Evolutionary conservation across 2,329 filamentous ascomycete genomes (phyloP), one percentile per base, ranked within the genome.

Genomic region (Penicillium polonicum): DNA sequence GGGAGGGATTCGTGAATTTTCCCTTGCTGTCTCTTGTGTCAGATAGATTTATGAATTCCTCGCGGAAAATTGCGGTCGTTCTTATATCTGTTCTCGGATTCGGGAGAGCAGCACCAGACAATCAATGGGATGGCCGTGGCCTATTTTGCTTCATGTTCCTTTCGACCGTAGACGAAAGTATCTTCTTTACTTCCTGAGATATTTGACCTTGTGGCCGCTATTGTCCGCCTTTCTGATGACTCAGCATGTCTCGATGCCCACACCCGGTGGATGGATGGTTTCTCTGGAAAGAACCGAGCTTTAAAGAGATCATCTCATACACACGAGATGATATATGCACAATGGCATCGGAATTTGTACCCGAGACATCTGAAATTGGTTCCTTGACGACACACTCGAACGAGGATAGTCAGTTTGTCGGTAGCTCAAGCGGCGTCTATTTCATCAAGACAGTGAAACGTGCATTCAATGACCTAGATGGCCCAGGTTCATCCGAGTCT

Each of bases 391-490:
- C 76, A 21, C 72, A 76, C 46, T 73, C 74, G 4, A 74, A 74
- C 39, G 72, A 78, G 39, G 76, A 79, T 58, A 81, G 79, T 50
- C 76, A 81, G 52, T 83, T 82, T 63, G 78, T 83, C 31, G 81
- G 81, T 27, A 81, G 79, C 62, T 79, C 79, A 13, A 81, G 77
- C 41, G 81, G 81, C 4, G 78, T 83, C 44, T 83, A 79, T 68
- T 83, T 83, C 67, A 76, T 80, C 63, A 82, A 83, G 57, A 83
- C 81, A 1, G 81, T 83, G 55, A 78, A 78, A 42, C 75, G 77
- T 33, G 79, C 80, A n/a, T 83, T 83, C 65, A 66, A 70, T 21
- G 70, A 72, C 7, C 63, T 74, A 29, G 68, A 68, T 44, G 49
- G 61, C 9, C 57, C 59, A 4, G 56, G 39, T 15, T 57, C 63